A percentile compares a stretch with the other conserved stretches of the same genome.
Conservation (phyloP, 768 basidiomycete genomes). For the Holtermanniella nyarrowii region DNA sequence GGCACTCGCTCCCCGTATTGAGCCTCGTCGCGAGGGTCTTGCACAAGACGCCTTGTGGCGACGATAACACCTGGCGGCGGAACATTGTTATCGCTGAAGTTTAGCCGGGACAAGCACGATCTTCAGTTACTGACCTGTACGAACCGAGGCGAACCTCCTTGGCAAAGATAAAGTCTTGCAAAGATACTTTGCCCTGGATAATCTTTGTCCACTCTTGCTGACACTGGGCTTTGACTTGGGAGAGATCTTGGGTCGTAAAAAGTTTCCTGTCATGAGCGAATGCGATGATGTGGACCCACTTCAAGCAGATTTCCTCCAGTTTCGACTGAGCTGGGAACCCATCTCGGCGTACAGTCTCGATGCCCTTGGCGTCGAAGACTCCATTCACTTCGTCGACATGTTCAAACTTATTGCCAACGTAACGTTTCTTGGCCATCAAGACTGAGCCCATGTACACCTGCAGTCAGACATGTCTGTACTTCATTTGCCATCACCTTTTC, state of each 20-base stretch:
- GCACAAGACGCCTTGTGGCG: conserved; percentile 60
- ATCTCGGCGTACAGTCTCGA: conserved; percentile 90
- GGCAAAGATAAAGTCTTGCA: conserved; percentile 91
- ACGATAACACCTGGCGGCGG: conserved; percentile 90
- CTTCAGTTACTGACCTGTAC: conserved; percentile 56
- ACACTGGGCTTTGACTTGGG: conserved; percentile 79
- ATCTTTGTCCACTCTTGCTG: conserved; percentile 73
- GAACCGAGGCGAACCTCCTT: conserved; percentile 89
- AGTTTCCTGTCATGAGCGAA: conserved; percentile 54
- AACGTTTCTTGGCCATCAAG: conserved; percentile 95
- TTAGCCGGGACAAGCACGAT: neutral
- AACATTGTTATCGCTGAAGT: conserved; percentile 59
- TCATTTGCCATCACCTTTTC: conserved; percentile 59
- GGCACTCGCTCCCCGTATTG: conserved; percentile 91
- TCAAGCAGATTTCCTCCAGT: conserved; percentile 80
- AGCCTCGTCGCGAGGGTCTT: conserved; percentile 70
- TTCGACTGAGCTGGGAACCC: conserved; percentile 83
- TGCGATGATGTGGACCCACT: conserved; percentile 48
- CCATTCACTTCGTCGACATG: conserved; percentile 65
- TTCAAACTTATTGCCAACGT: conserved; percentile 95
- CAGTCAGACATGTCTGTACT: conserved; percentile 5
- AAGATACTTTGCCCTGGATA: conserved; percentile 62
- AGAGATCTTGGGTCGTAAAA: conserved; percentile 81
- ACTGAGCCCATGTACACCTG: conserved; percentile 92
- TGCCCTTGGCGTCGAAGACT: conserved; percentile 89